Base-by-base conservation (phyloP, 208 protist species). In the Tritrichomonas foetus region DNA sequence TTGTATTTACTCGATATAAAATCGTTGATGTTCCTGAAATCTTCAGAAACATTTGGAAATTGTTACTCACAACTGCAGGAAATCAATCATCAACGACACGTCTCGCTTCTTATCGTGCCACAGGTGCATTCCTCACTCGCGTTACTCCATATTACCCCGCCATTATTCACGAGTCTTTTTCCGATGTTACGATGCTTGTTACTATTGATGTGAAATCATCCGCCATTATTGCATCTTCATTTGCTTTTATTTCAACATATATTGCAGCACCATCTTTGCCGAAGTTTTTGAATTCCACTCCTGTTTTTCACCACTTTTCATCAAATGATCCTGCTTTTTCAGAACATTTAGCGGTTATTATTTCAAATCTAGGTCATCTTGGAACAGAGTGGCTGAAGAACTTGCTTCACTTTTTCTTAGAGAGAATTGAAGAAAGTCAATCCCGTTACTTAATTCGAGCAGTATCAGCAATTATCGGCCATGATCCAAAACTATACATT, bases 291-390 rank as follows among this genome's bases (percentile, higher is more conserved):
- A 89, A 57, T n/a, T 39, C 13, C 9, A 61, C 78, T 5, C 78
- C 78, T 3, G 78, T 89, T 89, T 89, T 89, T 57, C 78, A 89
- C 39, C 78, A 89, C 44, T 89, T 89, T 57, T 53, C 78, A 89
- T 89, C 47, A 0, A 30, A 53, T 39, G 47, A 89, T 57, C 78
- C 41, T 20, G 25, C 47, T 53, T 89, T 89, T 89, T 89, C 78
- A 27, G 78, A 89, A 57, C 47, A 89, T 50, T 53, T 89, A 16
- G 47, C 78, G 0, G 14, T n/a, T 53, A 89, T 89, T 39, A 89
- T 89, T 57, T 44, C 78, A 57, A 53, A 89, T 89, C 57, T 49
- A 11, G 25, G 44, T 9, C 78, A 89, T 16, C 39, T 89, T 33
- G 78, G 78, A 44, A 89, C 16, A 39, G 78, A 89, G 53, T 89